These are phyloP conservation scores for Eucalyptus sideroxylon DNA, from an alignment of 345 rosid genomes.

Conservation along the genomic window DNA sequence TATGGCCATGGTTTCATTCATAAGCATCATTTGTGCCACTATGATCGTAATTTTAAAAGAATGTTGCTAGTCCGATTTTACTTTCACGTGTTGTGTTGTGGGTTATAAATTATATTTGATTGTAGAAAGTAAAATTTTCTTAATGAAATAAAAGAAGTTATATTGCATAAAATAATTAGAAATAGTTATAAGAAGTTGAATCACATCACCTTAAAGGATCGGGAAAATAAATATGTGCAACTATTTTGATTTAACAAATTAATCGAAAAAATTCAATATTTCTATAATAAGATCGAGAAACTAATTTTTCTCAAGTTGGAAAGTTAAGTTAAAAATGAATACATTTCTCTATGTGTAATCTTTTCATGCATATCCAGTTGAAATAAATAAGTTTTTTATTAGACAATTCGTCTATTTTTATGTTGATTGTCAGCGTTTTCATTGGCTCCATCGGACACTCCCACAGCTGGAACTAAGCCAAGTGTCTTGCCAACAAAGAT, in stretches of 20 bases:
- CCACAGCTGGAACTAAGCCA: not conserved
- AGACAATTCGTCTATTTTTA: not conserved
- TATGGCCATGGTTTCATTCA: not conserved
- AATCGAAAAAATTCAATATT: fast-evolving
- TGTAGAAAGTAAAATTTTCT: too few relatives aligned
- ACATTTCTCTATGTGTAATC: not conserved
- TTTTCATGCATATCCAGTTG: not conserved
- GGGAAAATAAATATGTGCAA: not conserved
- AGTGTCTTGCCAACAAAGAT: not conserved
- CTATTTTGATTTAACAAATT: not conserved
- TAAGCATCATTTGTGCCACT: not conserved
- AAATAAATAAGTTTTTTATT: not conserved
- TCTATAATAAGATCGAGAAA: not conserved
- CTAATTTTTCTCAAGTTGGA: not conserved
- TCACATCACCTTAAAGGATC: not conserved
- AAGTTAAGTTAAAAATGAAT: too few relatives aligned
- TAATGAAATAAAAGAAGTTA: fast-evolving
- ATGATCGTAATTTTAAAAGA: not conserved
- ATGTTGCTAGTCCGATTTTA: not conserved
- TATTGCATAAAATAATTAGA: not conserved
- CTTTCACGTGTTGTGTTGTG: not conserved
- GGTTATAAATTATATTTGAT: not conserved
- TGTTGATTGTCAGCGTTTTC: not conserved
- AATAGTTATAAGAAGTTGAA: not conserved
- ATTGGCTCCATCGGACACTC: too few relatives aligned